Conservation (phyloP, 1,284 basidiomycete genomes). For the Papiliotrema terrestris region DNA sequence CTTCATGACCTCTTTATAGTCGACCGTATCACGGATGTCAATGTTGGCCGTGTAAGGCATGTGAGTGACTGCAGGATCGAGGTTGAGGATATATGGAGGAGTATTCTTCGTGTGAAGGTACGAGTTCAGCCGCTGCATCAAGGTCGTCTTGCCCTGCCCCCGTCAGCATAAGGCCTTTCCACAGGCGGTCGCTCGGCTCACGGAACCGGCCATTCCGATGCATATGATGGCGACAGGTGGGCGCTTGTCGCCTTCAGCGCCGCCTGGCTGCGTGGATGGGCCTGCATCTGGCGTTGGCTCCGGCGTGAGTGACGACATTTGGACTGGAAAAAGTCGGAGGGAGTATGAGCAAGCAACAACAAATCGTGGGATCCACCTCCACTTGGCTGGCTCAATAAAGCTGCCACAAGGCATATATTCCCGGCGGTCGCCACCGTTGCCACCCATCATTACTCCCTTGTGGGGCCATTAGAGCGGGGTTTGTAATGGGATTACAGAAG, state of each 20-base stretch:
- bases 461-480: no score
- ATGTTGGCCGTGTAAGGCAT: conserved; percentile 94
- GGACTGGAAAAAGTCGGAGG: no score
- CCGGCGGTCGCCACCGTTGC: no score
- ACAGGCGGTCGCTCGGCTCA: no score
- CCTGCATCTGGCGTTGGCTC: conserved; percentile 4
- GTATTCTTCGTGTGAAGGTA: conserved; percentile 62
- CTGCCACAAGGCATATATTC: not conserved
- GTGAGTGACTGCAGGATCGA: conserved; percentile 90
- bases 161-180: not conserved
- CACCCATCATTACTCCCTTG: no score
- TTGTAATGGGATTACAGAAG: no score
- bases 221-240: conserved; percentile 79
- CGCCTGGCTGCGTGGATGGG: conserved; percentile 1
- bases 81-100: conserved; percentile 93
- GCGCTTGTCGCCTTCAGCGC: conserved; percentile 29
- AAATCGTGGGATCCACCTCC: no score
- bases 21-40: conserved; percentile 95
- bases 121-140: conserved; percentile 89
- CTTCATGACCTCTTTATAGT: conserved; percentile 99
- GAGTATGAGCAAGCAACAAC: no score
- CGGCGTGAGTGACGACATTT: no score
- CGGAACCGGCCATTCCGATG: conserved; percentile 56
- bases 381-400: no score
- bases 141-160: conserved; percentile 87